Evolutionary conservation across 2,329 filamentous ascomycete genomes (phyloP).

Genomic region (Pseudomassariella vexata): DNA sequence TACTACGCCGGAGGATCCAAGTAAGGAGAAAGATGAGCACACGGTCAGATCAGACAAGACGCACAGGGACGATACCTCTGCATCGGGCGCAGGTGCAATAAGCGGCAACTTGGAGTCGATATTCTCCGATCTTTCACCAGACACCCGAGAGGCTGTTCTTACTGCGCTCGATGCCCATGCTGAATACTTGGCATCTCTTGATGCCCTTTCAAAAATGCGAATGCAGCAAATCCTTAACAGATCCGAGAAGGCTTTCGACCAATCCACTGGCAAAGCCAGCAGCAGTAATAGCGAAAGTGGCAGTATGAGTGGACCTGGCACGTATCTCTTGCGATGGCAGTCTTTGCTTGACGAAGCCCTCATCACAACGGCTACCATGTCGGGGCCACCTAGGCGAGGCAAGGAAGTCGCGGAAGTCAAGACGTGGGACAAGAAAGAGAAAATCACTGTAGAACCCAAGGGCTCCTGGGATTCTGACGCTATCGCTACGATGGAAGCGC

Average conservation of each 20-base stretch:
- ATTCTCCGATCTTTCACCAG: slow-evolving; percentile 38
- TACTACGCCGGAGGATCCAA: neutral
- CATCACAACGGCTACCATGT: slow-evolving; percentile 54
- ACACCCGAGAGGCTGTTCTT: slow-evolving; percentile 39
- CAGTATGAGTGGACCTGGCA: slow-evolving; percentile 57
- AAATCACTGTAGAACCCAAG: slow-evolving; percentile 20
- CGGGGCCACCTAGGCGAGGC: slow-evolving; percentile 48
- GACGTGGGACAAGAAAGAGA: slow-evolving; percentile 35
- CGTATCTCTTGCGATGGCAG: slow-evolving; percentile 70
- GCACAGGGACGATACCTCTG: no score
- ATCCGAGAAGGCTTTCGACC: slow-evolving; percentile 5
- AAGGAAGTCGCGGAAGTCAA: slow-evolving; percentile 41
- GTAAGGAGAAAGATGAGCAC: neutral
- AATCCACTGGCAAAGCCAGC: no score
- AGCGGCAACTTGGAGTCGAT: slow-evolving; percentile 32
- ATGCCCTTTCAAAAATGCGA: slow-evolving; percentile 44
- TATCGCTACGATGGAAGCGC: slow-evolving; percentile 23
- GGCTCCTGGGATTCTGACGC: slow-evolving; percentile 17
- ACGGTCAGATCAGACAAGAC: slow-evolving; percentile 1
- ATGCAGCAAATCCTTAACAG: slow-evolving; percentile 50
- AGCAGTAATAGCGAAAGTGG: slow-evolving; percentile 13
- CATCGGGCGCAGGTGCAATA: slow-evolving; percentile 25
- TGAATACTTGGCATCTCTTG: slow-evolving; percentile 51
- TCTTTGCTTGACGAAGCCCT: slow-evolving; percentile 61
- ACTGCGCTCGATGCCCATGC: slow-evolving; percentile 54